Base-by-base conservation (phyloP, 1,284 basidiomycete genomes). In the Apiotrichum montevideense region DNA sequence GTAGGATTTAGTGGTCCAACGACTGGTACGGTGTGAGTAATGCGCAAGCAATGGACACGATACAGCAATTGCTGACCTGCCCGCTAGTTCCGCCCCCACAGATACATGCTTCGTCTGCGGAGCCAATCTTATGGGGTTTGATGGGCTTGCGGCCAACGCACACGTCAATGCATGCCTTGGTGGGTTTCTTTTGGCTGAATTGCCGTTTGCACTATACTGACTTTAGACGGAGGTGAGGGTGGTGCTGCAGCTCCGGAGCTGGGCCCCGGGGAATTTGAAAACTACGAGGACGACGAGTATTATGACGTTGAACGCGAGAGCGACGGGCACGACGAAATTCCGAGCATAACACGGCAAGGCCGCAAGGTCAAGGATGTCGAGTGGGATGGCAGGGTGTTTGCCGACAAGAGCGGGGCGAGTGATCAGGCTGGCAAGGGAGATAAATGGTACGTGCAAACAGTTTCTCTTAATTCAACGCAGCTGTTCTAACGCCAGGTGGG, bases 331-430 rank as follows among this genome's bases (percentile, higher is more conserved):
- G 39, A 51, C 9, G n/a, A n/a, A 21, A 14, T 32, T 10, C 54
- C 51, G 21, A 21, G 21, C 21, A 21, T 21, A 21, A 21, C 21
- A 21, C 21, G 21, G 21, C 21, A 21, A 21, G 21, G 21, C 21
- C 44, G 54, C 44, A 58, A 56, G 54, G 35, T 52, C 21, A 56
- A 56, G 4, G 62, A 63, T 29, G 54, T 52, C 14, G 56, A 54
- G 32, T 75, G 71, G 71, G 70, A 73, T 15, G 72, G 71, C 11
- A 58, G 68, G 14, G 70, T 67, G 2, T 63, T 56, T 46, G 68
- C 70, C 11, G 65, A 40, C 51, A 51, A 69, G 63, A 63, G 54
- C 51, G 34, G 63, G 61, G 35, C 67, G 63, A 59, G 56, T 60
- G 59, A 56, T 8, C 65, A 64, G 34, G 58, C 57, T 3, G 57